These are phyloP conservation scores for Aspergillus oerlinghausenensis DNA, from an alignment of 2,329 filamentous ascomycete species.

Conservation along the genomic window DNA sequence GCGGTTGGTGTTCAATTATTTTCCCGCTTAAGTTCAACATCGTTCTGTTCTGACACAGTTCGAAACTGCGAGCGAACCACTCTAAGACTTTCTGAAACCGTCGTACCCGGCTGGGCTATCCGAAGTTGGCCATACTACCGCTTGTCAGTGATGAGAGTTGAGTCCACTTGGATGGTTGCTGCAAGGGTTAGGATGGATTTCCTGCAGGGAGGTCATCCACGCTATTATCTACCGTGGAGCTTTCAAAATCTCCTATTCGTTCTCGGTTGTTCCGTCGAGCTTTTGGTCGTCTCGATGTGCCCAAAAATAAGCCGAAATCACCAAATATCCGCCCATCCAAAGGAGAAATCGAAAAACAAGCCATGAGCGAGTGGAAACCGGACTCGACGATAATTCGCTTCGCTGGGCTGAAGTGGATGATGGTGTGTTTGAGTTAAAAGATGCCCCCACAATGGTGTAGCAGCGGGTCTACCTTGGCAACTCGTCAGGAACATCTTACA, in stretches of 20 bases:
- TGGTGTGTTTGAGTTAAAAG: conserved; percentile 34
- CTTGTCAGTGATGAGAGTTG: not conserved
- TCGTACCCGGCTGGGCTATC: not conserved
- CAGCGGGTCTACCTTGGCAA: conserved; percentile 24
- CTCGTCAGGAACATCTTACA: conserved; percentile 6
- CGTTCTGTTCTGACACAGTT: not conserved
- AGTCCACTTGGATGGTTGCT: not conserved
- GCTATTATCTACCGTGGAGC: not conserved
- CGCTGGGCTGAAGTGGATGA: conserved; percentile 11
- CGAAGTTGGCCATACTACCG: not conserved
- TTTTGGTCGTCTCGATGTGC: not conserved
- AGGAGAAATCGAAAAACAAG: not conserved
- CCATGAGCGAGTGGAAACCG: conserved; percentile 2
- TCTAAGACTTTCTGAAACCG: not conserved
- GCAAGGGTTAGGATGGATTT: not conserved
- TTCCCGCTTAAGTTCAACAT: not conserved
- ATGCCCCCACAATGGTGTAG: conserved; percentile 22
- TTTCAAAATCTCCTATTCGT: conserved; percentile 12
- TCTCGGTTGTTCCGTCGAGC: not conserved
- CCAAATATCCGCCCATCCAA: not conserved
- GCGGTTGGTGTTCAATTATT: not conserved
- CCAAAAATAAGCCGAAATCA: not conserved
- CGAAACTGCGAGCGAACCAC: not conserved
- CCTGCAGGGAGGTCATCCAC: not conserved
- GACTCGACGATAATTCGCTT: conserved; percentile 12